A percentile compares a stretch with the other conserved stretches of the same genome.
These are phyloP conservation scores for Leccinellum rugosiceps DNA, from an alignment of 768 basidiomycete genomes.

Conservation along the genomic window DNA sequence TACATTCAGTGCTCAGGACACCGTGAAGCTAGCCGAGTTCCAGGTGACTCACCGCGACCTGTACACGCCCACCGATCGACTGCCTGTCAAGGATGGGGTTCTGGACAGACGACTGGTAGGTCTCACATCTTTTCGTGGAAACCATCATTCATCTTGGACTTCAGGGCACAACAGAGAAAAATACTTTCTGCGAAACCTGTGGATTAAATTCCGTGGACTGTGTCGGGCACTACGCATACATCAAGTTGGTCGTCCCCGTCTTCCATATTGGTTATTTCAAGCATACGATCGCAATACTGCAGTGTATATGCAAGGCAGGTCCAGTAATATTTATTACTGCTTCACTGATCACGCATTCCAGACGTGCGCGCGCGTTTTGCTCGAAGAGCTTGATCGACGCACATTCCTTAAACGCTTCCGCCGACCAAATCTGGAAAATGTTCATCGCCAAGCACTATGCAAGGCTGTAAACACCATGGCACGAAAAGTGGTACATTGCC, in stretches of 20 bases:
- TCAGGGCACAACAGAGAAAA: slow-evolving; percentile 94
- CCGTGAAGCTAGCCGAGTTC: slow-evolving; percentile 93
- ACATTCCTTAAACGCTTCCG: slow-evolving; percentile 88
- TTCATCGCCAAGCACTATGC: slow-evolving; percentile 76
- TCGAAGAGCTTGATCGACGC: slow-evolving; percentile 85
- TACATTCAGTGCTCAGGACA: slow-evolving; percentile 89
- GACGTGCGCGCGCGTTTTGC: slow-evolving; percentile 90
- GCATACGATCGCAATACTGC: slow-evolving; percentile 88
- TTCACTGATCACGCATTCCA: slow-evolving; percentile 26
- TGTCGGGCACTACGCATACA: slow-evolving; percentile 98
- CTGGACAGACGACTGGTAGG: slow-evolving; percentile 87
- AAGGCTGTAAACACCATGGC: slow-evolving; percentile 86
- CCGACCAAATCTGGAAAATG: slow-evolving; percentile 84
- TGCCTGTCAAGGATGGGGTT: slow-evolving; percentile 89
- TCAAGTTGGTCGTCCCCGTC: slow-evolving; percentile 93
- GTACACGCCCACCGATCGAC: slow-evolving; percentile 78
- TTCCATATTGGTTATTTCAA: slow-evolving; percentile 99
- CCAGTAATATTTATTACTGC: background rate
- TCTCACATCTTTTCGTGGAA: slow-evolving; percentile 2
- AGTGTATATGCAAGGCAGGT: slow-evolving; percentile 92
- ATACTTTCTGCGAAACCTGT: slow-evolving; percentile 91
- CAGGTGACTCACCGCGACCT: slow-evolving; percentile 92
- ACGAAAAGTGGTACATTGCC: slow-evolving; percentile 89
- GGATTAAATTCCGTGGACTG: slow-evolving; percentile 89
- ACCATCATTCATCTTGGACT: background rate